phyloP scores from a whole-genome alignment of 1,139 yeast species.

The Lodderomyces parapsilosis region DNA sequence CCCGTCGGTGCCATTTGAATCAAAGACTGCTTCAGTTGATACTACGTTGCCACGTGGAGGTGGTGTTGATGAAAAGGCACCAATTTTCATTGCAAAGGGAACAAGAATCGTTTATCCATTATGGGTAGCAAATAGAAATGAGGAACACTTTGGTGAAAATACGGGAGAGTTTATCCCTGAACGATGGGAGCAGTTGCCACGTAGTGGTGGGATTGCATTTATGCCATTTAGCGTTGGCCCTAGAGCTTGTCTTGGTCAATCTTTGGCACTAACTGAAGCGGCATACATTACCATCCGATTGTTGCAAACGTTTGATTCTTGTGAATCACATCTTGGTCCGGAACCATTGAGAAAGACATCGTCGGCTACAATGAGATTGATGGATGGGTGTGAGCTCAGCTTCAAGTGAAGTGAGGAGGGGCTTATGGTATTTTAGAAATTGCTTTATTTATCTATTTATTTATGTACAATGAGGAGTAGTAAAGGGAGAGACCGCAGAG shows the following conservation, averaged over 20 bases:
- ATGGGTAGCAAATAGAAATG: slow-evolving; percentile 43
- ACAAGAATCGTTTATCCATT: slow-evolving; percentile 41
- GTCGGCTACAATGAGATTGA: slow-evolving; percentile 21
- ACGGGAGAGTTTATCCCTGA: slow-evolving; percentile 47
- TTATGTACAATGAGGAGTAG: too few species aligned
- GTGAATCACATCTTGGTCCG: slow-evolving; percentile 11
- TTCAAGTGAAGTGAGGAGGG: slow-evolving; percentile 3
- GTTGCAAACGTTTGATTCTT: slow-evolving; percentile 21
- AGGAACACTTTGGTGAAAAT: slow-evolving; percentile 45
- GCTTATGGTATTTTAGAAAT: not conserved
- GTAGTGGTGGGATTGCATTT: slow-evolving; percentile 32
- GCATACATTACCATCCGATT: slow-evolving; percentile 33
- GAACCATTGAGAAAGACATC: slow-evolving; percentile 22
- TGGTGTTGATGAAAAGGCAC: slow-evolving; percentile 40
- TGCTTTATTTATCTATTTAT: not conserved
- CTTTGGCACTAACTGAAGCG: slow-evolving; percentile 38
- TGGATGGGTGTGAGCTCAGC: slow-evolving; percentile 17
- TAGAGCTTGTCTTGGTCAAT: slow-evolving; percentile 36
- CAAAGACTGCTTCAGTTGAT: slow-evolving; percentile 39
- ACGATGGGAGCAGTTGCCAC: slow-evolving; percentile 37
- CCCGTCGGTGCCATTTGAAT: slow-evolving; percentile 54
- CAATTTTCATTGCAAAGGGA: slow-evolving; percentile 46
- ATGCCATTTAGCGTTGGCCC: slow-evolving; percentile 38
- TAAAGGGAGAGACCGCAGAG: too few species aligned
- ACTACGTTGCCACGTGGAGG: slow-evolving; percentile 53